A percentile compares a stretch with the other conserved stretches of the same genome.
phyloP scores from a whole-genome alignment of 805 yeast species.

The Candida argentea region DNA sequence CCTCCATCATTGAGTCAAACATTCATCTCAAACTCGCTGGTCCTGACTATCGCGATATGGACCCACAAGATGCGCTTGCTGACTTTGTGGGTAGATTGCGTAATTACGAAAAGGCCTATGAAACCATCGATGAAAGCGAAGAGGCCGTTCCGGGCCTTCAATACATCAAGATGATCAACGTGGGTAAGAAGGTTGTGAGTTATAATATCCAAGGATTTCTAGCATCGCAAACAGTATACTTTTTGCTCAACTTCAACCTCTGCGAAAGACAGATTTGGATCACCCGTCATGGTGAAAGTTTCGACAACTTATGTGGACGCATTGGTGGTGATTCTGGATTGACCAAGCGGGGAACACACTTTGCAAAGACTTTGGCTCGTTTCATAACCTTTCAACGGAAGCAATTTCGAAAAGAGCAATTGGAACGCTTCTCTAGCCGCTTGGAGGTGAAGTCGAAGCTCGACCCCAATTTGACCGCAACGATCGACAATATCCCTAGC shows the following conservation, averaged over 20 bases:
- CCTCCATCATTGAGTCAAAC: conserved; percentile 68
- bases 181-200: conserved; percentile 88
- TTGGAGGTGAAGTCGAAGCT: conserved; percentile 30
- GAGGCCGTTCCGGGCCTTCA: conserved; percentile 59
- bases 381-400: conserved; percentile 65
- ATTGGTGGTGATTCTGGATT: conserved; percentile 88
- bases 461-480: conserved; percentile 14
- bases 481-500: conserved; percentile 24
- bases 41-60: conserved; percentile 86
- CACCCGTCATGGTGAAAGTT: conserved; percentile 89
- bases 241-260: conserved; percentile 72
- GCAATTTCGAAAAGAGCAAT: conserved; percentile 56
- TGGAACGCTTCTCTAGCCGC: conserved; percentile 40
- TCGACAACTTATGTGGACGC: conserved; percentile 72
- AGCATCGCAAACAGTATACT: conserved; percentile 89
- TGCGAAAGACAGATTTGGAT: conserved; percentile 90
- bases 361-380: conserved; percentile 59
- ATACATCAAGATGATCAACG: conserved; percentile 92
- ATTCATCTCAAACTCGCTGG: conserved; percentile 81
- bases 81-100: conserved; percentile 76
- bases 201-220: conserved; percentile 80
- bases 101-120: conserved; percentile 84
- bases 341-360: conserved; percentile 69
- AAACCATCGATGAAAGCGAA: conserved; percentile 77
- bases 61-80: conserved; percentile 62